Evolutionary conservation across 2,329 filamentous ascomycete genomes (phyloP), one percentile per base, ranked within the genome.

Genomic region (Aspergillus oerlinghausenensis): DNA sequence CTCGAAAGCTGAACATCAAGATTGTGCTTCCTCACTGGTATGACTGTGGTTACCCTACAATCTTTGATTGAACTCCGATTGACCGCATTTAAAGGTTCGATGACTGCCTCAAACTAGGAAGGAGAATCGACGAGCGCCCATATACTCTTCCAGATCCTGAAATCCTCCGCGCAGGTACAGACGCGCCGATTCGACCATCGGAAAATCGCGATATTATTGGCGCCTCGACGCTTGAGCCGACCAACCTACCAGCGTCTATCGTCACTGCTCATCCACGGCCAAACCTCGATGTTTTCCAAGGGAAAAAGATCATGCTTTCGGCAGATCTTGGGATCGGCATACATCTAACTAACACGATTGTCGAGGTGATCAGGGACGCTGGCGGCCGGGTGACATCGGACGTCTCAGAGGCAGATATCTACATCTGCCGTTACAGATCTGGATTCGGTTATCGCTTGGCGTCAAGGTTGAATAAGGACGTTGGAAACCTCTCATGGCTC

Each of bases 1-100:
- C 81, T 8, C 95, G 87, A 72, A 82, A 82, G 32, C 79, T 90
- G 54, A 85, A 85, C 54, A 85, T 85, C 73, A 92, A 91, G 73
- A 88, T 97, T 57, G 90, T 99, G 19, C 80, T 99, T 52, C 94
- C 94, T 40, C 94, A 97, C 70, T 97, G 94, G 90, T 92, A 77
- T 67, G 59, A 2, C 4, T 28, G 19, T 43, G 4, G 17, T 17
- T 28, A 8, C 52, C 17, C 54, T 4, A 2, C n/a, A 19, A 42
- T 32, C 42, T 28, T 50, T 40, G 47, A 47, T 59, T 51, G 66
- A 75, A 60, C 50, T 25, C 61, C 58, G 11, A 47, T 40, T 32
- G 23, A 2, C 21, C 25, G 45, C 43, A 28, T 60, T 2, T 14
- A 5, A 47, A 92, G 89, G 92, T 97, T 99, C 69, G 93, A 97